Conservation (phyloP, 179 eudicot genomes). For the Drosera spatulata region DNA sequence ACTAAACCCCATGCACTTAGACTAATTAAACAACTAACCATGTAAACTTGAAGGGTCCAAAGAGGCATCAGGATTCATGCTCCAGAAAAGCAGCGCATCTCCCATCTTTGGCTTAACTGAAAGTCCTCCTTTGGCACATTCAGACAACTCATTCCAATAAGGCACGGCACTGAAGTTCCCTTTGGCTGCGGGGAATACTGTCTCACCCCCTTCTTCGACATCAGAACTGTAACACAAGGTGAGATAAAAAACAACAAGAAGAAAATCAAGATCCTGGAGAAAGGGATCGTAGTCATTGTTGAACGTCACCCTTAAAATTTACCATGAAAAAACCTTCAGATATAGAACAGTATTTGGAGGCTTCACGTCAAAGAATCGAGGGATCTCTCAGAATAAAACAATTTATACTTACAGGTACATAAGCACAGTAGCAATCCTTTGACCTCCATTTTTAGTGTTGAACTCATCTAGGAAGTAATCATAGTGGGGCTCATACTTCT, state of each 20-base stretch:
- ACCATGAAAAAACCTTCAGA: too few relatives aligned
- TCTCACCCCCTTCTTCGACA: conserved; percentile 95
- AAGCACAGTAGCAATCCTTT: conserved; percentile 87
- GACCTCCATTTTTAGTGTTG: conserved; percentile 81
- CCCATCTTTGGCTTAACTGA: conserved; percentile 85
- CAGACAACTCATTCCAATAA: conserved; percentile 76
- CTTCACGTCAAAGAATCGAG: too few relatives aligned
- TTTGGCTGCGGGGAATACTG: conserved; percentile 77
- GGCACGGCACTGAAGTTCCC: conserved; percentile 69
- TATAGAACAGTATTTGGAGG: too few relatives aligned
- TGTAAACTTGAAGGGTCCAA: conserved; percentile 80
- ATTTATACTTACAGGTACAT: conserved; percentile 83
- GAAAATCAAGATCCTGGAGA: neutral
- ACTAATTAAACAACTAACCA: conserved; percentile 32
- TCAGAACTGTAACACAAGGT: conserved; percentile 47
- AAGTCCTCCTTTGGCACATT: conserved; percentile 80
- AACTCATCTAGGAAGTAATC: conserved; percentile 78
- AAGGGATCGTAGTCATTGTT: too few relatives aligned
- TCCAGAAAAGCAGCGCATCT: conserved; percentile 92
- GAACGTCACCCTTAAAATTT: too few relatives aligned
- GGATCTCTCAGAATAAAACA: too few relatives aligned
- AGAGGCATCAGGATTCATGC: conserved; percentile 87
- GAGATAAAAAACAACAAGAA: neutral
- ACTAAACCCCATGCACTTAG: neutral
- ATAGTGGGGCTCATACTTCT: conserved; percentile 83